phyloP scores from a whole-genome alignment of 2,329 filamentous ascomycete species.

The Penicillium sp. region DNA sequence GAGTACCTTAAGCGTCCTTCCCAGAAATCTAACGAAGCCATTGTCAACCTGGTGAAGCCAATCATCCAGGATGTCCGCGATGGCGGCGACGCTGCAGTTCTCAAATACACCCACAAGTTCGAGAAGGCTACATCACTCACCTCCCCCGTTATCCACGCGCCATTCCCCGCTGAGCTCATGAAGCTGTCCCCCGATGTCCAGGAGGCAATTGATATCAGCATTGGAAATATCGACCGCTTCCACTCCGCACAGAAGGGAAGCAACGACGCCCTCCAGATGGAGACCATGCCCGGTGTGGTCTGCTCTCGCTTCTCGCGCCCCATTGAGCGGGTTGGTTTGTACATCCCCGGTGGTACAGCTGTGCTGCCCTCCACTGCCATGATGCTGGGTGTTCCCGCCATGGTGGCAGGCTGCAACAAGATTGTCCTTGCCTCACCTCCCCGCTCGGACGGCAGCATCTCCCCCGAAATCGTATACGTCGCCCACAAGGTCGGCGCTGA shows the following conservation, averaged over 20 bases:
- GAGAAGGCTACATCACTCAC: conserved; percentile 88
- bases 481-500: conserved; percentile 95
- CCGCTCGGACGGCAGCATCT: conserved; percentile 77
- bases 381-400: conserved; percentile 94
- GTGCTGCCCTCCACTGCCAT: conserved; percentile 94
- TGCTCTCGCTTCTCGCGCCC: conserved; percentile 87
- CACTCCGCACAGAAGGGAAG: conserved; percentile 78
- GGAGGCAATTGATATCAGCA: conserved; percentile 85
- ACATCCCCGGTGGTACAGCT: conserved; percentile 90
- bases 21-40: conserved; percentile 87
- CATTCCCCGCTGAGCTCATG: conserved; percentile 81
- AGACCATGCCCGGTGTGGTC: conserved; percentile 95
- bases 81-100: conserved; percentile 75
- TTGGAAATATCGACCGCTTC: conserved; percentile 88
- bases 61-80: conserved; percentile 82
- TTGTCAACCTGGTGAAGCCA: conserved; percentile 79
- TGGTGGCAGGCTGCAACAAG: conserved; percentile 92
- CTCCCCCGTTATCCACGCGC: conserved; percentile 79
- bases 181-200: conserved; percentile 72
- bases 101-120: conserved; percentile 95
- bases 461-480: conserved; percentile 93
- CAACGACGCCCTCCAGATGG: conserved; percentile 69
- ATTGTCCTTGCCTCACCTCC: conserved; percentile 91
- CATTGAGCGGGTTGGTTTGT: conserved; percentile 91
- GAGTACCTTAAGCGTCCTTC: conserved; percentile 78